Base-by-base conservation (phyloP, 2,329 filamentous ascomycete genomes). In the Epicoccum nigrum region DNA sequence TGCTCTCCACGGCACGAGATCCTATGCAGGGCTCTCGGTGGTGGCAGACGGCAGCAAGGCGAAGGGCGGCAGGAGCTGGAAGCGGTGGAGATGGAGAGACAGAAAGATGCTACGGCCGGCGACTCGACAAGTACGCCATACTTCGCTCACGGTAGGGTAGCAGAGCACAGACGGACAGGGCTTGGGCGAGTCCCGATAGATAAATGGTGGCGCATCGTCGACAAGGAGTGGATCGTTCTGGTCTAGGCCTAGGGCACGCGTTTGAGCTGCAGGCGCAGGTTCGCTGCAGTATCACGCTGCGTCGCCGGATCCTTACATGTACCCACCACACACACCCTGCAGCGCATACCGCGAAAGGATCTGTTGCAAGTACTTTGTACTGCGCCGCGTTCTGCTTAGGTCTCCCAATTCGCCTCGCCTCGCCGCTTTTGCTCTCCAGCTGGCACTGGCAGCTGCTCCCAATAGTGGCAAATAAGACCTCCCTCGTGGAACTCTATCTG, bases 1-100 rank as follows among this genome's bases (percentile, higher is more conserved):
- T 42, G 48, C 49, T 61, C 56, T 58, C 48, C 44, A 51, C 48
- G 34, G 43, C 35, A 25, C 49, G 43, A 32, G 44, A 21, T 47
- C 27, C 49, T 38, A 33, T 25, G 32, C 13, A 30, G 47, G 60
- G 30, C 45, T 45, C 55, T 37, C 40, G 34, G 46, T 41, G 49
- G 41, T 21, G 50, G 37, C 44, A 49, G 56, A 47, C 37, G 38
- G 25, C 28, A 30, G 28, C 12, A 27, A 27, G 6, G 23, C 19
- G 34, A 32, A n/a, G 31, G 55, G 34, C 32, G 23, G 2, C 9
- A 25, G 23, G 23, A 9, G 23, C 6, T 9, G 23, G 23, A 9
- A 7, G 6, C 9, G 9, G 23, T 1, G 9, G 35, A 38, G 38
- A 27, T 37, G 40, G 27, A 51, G 46, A 32, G 50, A 13, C 31